Conservation (phyloP, 768 basidiomycete genomes). For the Podaxis mareebaensis region DNA sequence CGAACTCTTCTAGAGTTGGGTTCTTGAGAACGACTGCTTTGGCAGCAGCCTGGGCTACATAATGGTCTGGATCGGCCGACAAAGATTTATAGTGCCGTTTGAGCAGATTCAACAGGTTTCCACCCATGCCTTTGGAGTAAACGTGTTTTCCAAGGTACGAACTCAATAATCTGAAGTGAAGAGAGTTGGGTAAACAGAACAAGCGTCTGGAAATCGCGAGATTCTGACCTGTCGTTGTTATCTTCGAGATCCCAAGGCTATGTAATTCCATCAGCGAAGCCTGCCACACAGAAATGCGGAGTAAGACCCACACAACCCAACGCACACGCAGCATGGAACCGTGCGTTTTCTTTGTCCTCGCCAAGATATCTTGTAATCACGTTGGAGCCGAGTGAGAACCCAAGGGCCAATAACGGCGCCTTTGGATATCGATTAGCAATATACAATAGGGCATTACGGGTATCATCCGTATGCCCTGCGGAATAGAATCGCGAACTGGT, state of each 20-base stretch:
- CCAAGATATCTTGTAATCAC: conserved; percentile 88
- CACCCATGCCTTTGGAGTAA: conserved; percentile 80
- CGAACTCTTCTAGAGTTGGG: conserved; percentile 59
- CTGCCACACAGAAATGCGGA: conserved; percentile 22
- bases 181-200: conserved; percentile 15
- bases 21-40: conserved; percentile 48
- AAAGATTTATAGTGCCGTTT: conserved; percentile 50
- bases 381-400: conserved; percentile 94
- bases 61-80: conserved; percentile 49
- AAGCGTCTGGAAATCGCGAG: neutral
- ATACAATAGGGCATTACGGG: conserved; percentile 78
- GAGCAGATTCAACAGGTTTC: conserved; percentile 64
- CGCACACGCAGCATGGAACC: conserved; percentile 65
- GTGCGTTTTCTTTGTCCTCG: conserved; percentile 69
- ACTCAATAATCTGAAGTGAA: conserved; percentile 46
- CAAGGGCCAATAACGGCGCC: conserved; percentile 82
- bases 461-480: conserved; percentile 87
- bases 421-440: conserved; percentile 71
- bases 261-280: conserved; percentile 15
- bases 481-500: conserved; percentile 85
- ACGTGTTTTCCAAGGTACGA: conserved; percentile 59
- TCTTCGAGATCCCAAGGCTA: conserved; percentile 56
- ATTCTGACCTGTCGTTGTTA: conserved; percentile 49
- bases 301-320: conserved; percentile 67
- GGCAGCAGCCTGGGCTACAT: conserved; percentile 48